phyloP scores from a whole-genome alignment of 1,284 basidiomycete genomes.

The Spongispora temasekensis region DNA sequence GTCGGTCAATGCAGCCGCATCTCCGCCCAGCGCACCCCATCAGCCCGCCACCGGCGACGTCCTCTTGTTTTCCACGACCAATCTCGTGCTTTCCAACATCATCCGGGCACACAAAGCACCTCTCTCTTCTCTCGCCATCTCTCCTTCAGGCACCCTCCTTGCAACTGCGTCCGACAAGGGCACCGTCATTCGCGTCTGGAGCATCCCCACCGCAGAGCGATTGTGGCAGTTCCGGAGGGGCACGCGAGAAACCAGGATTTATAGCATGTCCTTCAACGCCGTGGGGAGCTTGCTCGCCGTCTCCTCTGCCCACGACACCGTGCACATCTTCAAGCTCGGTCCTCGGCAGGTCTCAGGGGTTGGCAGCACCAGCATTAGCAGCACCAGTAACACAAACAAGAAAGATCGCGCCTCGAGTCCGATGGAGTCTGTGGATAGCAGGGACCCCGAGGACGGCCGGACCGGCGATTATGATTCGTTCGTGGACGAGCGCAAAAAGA shows the following conservation, averaged over 20 bases:
- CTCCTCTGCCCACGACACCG: conserved; percentile 91
- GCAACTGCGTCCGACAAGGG: conserved; percentile 96
- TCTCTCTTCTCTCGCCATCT: conserved; percentile 86
- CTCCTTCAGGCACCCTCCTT: conserved; percentile 86
- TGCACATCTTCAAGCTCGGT: conserved; percentile 92
- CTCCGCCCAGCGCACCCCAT: conserved; percentile 41
- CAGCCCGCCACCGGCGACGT: conserved; percentile 77
- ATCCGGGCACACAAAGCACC: conserved; percentile 97
- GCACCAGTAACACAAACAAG: conserved; percentile 13
- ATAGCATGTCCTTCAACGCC: conserved; percentile 91
- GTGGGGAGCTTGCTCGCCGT: conserved; percentile 86
- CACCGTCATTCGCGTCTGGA: conserved; percentile 96
- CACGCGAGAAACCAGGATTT: conserved; percentile 84
- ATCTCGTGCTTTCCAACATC: conserved; percentile 90
- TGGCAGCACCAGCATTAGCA: not conserved
- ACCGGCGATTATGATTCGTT: conserved; percentile 76
- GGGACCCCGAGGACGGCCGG: conserved; percentile 52
- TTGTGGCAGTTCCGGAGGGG: conserved; percentile 95
- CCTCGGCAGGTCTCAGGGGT: conserved; percentile 26
- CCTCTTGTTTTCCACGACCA: conserved; percentile 90
- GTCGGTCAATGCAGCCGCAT: conserved; percentile 46
- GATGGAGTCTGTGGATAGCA: conserved; percentile 64
- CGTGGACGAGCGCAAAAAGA: conserved; percentile 54
- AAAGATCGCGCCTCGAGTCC: conserved; percentile 49
- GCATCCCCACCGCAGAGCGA: conserved; percentile 88